These are phyloP conservation scores for Verticillium klebahnii DNA, from an alignment of 2,329 filamentous ascomycete genomes.

Conservation along the genomic window DNA sequence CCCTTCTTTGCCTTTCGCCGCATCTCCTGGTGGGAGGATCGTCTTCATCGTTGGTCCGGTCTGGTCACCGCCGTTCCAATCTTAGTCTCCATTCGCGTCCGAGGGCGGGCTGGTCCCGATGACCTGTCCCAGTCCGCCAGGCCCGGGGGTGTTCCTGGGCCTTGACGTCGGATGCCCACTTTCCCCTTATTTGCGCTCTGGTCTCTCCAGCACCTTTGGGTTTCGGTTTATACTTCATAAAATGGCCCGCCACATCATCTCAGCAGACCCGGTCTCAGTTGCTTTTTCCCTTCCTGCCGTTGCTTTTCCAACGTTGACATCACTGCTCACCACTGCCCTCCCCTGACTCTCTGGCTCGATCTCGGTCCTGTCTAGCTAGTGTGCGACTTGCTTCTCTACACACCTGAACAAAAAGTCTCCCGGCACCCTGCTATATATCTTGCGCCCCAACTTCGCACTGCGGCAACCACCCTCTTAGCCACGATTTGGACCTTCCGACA, in stretches of 20 bases:
- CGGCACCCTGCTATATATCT: background rate
- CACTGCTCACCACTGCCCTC: slow-evolving; percentile 9
- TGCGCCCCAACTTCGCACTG: background rate
- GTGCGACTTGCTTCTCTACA: background rate
- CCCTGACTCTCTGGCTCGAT: background rate
- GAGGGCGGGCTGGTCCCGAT: slow-evolving; percentile 10
- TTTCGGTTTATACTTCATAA: slow-evolving; percentile 11
- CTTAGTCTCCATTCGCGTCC: slow-evolving; percentile 15
- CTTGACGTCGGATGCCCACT: slow-evolving; percentile 12
- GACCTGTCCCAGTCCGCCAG: slow-evolving; percentile 14
- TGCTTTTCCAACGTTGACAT: slow-evolving; percentile 13
- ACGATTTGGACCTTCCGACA: background rate
- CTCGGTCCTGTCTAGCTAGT: background rate
- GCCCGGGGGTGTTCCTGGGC: slow-evolving; percentile 13
- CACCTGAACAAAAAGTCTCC: background rate
- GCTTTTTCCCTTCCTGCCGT: slow-evolving; percentile 8
- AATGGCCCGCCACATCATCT: slow-evolving; percentile 8
- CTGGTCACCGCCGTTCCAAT: slow-evolving; percentile 17
- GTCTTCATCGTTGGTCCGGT: slow-evolving; percentile 15
- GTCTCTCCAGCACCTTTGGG: slow-evolving; percentile 6
- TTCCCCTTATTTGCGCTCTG: slow-evolving; percentile 13
- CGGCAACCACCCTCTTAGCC: background rate
- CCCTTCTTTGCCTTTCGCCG: slow-evolving; percentile 10
- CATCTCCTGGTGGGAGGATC: slow-evolving; percentile 12
- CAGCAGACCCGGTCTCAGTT: slow-evolving; percentile 7